A percentile compares a stretch with the other conserved stretches of the same genome.
These are phyloP conservation scores for Rhinocladiella similis DNA, from an alignment of 2,329 filamentous ascomycete genomes.

Conservation along the genomic window DNA sequence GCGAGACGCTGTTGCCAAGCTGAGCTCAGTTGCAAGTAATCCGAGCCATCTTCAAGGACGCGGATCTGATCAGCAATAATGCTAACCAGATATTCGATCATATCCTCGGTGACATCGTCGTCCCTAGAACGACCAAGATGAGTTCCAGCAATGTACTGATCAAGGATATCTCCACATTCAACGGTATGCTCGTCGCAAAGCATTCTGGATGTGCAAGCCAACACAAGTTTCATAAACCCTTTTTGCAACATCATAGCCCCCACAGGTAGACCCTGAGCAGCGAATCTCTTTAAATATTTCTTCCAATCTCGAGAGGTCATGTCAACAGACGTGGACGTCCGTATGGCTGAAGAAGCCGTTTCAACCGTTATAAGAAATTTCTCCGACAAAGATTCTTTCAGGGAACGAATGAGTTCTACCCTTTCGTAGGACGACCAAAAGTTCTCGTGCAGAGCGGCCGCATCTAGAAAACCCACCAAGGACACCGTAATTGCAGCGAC, in stretches of 20 bases:
- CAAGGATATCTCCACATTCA: constrained; percentile 66
- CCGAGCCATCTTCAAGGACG: constrained; percentile 81
- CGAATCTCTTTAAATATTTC: constrained; percentile 79
- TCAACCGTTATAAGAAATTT: constrained; percentile 83
- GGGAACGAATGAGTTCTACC: constrained; percentile 67
- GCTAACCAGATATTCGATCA: constrained; percentile 62
- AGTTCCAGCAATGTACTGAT: constrained; percentile 66
- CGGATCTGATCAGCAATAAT: constrained; percentile 81
- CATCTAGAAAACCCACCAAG: constrained; percentile 85
- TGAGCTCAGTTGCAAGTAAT: constrained; percentile 84
- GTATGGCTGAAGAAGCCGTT: constrained; percentile 84
- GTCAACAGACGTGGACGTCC: constrained; percentile 70
- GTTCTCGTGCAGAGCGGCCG: constrained; percentile 71
- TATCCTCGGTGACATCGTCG: constrained; percentile 38
- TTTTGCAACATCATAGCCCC: constrained; percentile 89
- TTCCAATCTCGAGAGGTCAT: constrained; percentile 80
- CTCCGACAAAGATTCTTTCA: constrained; percentile 77
- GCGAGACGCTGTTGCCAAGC: constrained; percentile 83
- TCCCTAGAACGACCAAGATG: constrained; percentile 38
- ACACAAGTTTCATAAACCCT: constrained; percentile 82
- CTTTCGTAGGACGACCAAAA: constrained; percentile 81
- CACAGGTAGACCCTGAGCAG: constrained; percentile 73
- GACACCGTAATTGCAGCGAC: constrained; percentile 78
- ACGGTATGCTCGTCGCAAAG: constrained; percentile 63
- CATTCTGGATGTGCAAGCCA: constrained; percentile 73